Percentiles rank a stretch among this genome's conserved stretches.
These are phyloP conservation scores for Chenopodium formosanum DNA, from an alignment of 148 eudicot genomes.

Conservation along the genomic window DNA sequence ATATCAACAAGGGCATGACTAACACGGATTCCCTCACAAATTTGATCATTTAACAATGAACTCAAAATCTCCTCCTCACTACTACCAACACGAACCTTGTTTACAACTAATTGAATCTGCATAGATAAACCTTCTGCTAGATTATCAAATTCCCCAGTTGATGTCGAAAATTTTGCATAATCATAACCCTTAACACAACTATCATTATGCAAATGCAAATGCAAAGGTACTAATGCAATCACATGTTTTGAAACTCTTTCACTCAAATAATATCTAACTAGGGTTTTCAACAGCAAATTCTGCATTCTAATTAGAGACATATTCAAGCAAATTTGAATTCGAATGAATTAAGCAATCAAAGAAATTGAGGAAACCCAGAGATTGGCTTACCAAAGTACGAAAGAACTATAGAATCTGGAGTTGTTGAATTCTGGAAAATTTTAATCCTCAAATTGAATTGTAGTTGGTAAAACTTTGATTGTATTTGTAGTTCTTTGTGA, in stretches of 20 bases:
- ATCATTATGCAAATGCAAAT: not conserved
- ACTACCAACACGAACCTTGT: slow-evolving; percentile 39
- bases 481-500: too few relatives aligned
- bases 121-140: slow-evolving; percentile 28
- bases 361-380: not conserved
- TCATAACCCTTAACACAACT: slow-evolving; percentile 6
- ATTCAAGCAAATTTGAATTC: too few relatives aligned
- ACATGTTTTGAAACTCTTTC: slow-evolving; percentile 11
- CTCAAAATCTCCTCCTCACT: slow-evolving; percentile 43
- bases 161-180: slow-evolving; percentile 17
- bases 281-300: slow-evolving; percentile 16
- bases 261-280: slow-evolving; percentile 16
- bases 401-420: too few relatives aligned
- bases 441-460: too few relatives aligned
- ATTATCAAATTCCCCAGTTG: slow-evolving; percentile 7
- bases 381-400: too few relatives aligned
- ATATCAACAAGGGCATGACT: slow-evolving; percentile 42
- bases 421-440: too few relatives aligned
- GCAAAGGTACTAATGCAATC: not conserved
- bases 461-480: too few relatives aligned
- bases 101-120: slow-evolving; percentile 29
- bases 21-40: slow-evolving; percentile 38
- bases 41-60: slow-evolving; percentile 43
- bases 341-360: too few relatives aligned
- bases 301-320: slow-evolving; percentile 2